Evolutionary conservation across 768 basidiomycete species (phyloP).

Genomic region (Suillus americanus): DNA sequence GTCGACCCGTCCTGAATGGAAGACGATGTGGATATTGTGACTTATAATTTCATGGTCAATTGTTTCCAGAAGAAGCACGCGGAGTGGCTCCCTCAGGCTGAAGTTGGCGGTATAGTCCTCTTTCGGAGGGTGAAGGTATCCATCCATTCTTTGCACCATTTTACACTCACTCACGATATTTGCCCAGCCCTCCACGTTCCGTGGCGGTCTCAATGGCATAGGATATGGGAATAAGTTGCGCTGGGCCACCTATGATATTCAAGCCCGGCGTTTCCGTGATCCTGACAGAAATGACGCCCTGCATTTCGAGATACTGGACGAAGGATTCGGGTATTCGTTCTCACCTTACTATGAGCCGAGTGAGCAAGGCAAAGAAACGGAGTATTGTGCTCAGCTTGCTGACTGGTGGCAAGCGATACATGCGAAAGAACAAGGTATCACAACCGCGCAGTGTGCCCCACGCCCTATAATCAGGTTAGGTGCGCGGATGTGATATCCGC

Average conservation of each 20-base stretch:
- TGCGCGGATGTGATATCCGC: too few relatives aligned
- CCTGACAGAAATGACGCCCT: conserved; percentile 39
- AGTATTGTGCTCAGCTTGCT: conserved; percentile 42
- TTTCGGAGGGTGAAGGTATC: conserved; percentile 50
- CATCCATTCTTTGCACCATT: neutral
- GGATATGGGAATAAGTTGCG: conserved; percentile 48
- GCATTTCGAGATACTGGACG: conserved; percentile 26
- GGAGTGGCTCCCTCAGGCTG: conserved; percentile 52
- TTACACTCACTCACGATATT: neutral
- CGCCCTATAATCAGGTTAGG: neutral
- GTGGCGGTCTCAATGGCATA: conserved; percentile 34
- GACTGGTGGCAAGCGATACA: conserved; percentile 53
- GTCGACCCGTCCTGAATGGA: conserved; percentile 52
- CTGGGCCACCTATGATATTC: conserved; percentile 56
- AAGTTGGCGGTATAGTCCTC: conserved; percentile 51
- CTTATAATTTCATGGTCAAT: conserved; percentile 30
- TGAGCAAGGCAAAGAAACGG: conserved; percentile 35
- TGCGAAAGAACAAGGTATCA: conserved; percentile 19
- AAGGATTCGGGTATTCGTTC: conserved; percentile 39
- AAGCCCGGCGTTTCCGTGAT: conserved; percentile 36
- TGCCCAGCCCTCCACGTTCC: conserved; percentile 34
- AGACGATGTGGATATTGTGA: conserved; percentile 24
- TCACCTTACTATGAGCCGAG: conserved; percentile 46
- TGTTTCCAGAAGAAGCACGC: conserved; percentile 50
- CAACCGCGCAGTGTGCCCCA: conserved; percentile 14